A percentile compares a stretch with the other conserved stretches of the same genome.
Evolutionary conservation across 2,329 filamentous ascomycete species (phyloP).

Genomic region (Pleochaeta shiraiana): DNA sequence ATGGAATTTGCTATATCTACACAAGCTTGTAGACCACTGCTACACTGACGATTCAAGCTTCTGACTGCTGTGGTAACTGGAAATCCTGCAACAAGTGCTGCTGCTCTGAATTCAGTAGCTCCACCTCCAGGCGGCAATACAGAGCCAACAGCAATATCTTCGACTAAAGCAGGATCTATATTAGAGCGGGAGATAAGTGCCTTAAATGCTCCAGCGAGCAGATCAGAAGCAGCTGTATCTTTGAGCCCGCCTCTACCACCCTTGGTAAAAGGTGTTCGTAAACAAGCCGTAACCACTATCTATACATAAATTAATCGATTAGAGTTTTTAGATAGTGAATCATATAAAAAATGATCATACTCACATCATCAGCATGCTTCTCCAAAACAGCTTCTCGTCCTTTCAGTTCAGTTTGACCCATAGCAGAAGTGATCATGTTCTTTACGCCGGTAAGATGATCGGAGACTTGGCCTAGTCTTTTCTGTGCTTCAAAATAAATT

Average conservation of each 20-base stretch:
- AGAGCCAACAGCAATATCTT: slow-evolving; percentile 81
- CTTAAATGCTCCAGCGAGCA: slow-evolving; percentile 67
- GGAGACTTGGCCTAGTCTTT: slow-evolving; percentile 29
- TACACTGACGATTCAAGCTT: slow-evolving; percentile 85
- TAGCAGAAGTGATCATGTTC: slow-evolving; percentile 8
- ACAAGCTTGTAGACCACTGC: slow-evolving; percentile 75
- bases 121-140: slow-evolving; percentile 86
- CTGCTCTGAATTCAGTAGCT: slow-evolving; percentile 91
- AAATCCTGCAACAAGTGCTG: slow-evolving; percentile 76
- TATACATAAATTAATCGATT: slow-evolving; percentile 17
- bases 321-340: background rate
- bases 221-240: slow-evolving; percentile 71
- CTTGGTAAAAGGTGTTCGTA: slow-evolving; percentile 81
- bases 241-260: slow-evolving; percentile 91
- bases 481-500: slow-evolving; percentile 12
- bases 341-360: slow-evolving; percentile 8
- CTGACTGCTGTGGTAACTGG: slow-evolving; percentile 68
- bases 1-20: slow-evolving; percentile 92
- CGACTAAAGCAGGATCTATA: slow-evolving; percentile 71
- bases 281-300: slow-evolving; percentile 80
- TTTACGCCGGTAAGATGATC: slow-evolving; percentile 32
- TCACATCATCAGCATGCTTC: slow-evolving; percentile 45
- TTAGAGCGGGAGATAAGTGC: slow-evolving; percentile 64
- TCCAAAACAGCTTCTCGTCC: slow-evolving; percentile 26
- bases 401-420: background rate